phyloP scores from a whole-genome alignment of 768 basidiomycete genomes.

The Leccinum arenicola region DNA sequence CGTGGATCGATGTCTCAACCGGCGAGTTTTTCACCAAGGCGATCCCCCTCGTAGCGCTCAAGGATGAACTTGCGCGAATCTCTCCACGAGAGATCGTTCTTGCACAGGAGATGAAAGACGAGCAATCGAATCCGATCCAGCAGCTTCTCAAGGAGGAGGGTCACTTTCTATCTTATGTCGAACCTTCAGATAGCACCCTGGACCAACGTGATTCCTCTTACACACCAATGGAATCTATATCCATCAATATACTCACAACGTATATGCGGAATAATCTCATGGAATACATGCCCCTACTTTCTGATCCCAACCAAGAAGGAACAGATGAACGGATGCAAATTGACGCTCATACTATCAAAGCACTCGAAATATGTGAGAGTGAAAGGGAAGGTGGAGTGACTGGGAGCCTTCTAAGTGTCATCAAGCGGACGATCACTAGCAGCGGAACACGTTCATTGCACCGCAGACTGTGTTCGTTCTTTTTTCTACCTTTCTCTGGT shows the following conservation, averaged over 20 bases:
- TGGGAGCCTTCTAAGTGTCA: constrained; percentile 71
- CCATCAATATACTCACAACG: constrained; percentile 59
- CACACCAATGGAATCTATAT: constrained; percentile 46
- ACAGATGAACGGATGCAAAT: constrained; percentile 73
- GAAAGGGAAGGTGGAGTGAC: constrained; percentile 67
- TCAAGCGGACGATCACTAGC: constrained; percentile 75
- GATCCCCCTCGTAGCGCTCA: constrained; percentile 50
- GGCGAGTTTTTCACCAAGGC: constrained; percentile 86
- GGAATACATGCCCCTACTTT: constrained; percentile 72
- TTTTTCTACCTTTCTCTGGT: not conserved
- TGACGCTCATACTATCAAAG: constrained; percentile 83
- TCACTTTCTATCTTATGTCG: constrained; percentile 51
- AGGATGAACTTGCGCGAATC: constrained; percentile 82
- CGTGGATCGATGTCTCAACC: constrained; percentile 94
- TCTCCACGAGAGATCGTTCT: constrained; percentile 82
- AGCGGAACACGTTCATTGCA: constrained; percentile 74
- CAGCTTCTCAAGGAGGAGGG: constrained; percentile 51
- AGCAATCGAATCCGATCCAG: constrained; percentile 45
- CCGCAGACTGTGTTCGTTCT: constrained; percentile 70
- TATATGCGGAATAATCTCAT: constrained; percentile 68
- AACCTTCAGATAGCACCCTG: constrained; percentile 1
- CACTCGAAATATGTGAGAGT: constrained; percentile 80
- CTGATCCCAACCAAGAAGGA: constrained; percentile 55
- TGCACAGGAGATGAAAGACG: constrained; percentile 36
- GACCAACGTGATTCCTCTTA: constrained; percentile 6